A percentile compares a stretch with the other conserved stretches of the same genome.
These are phyloP conservation scores for Blastomyces parvus DNA, from an alignment of 2,329 filamentous ascomycete genomes.

Conservation along the genomic window DNA sequence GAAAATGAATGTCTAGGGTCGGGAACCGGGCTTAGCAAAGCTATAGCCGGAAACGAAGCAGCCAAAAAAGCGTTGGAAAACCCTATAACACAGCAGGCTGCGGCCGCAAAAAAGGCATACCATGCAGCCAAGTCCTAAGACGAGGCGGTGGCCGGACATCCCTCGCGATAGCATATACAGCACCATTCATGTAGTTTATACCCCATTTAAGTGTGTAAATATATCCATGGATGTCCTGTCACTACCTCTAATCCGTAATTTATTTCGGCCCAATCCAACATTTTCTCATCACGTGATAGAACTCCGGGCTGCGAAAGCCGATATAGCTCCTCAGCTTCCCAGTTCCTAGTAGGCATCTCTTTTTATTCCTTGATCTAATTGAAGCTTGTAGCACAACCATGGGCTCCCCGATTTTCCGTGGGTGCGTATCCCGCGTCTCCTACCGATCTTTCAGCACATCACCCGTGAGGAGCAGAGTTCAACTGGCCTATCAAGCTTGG, in stretches of 20 bases:
- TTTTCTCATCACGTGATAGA: neutral
- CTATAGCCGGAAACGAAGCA: constrained; percentile 37
- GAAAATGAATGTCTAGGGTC: constrained; percentile 36
- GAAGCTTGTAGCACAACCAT: neutral
- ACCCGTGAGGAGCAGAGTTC: constrained; percentile 3
- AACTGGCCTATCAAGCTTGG: constrained; percentile 11
- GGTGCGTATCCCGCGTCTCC: neutral
- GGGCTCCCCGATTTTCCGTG: neutral
- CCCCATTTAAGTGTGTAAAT: neutral
- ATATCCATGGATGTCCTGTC: neutral
- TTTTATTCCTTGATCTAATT: neutral
- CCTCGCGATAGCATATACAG: neutral
- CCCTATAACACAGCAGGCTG: constrained; percentile 21
- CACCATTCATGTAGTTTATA: neutral
- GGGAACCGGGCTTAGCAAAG: constrained; percentile 37
- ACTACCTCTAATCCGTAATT: neutral
- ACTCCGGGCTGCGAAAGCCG: neutral
- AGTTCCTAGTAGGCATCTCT: neutral
- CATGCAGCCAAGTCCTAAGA: constrained; percentile 14
- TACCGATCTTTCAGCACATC: constrained; percentile 1
- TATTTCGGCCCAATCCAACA: too few relatives aligned
- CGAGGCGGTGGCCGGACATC: constrained; percentile 3
- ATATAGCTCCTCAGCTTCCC: neutral
- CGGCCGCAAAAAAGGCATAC: constrained; percentile 25
- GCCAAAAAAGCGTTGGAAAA: constrained; percentile 35